Percentiles rank a stretch among this genome's conserved stretches.
phyloP scores from a whole-genome alignment of 768 basidiomycete genomes.

The Lactarius evosmus region DNA sequence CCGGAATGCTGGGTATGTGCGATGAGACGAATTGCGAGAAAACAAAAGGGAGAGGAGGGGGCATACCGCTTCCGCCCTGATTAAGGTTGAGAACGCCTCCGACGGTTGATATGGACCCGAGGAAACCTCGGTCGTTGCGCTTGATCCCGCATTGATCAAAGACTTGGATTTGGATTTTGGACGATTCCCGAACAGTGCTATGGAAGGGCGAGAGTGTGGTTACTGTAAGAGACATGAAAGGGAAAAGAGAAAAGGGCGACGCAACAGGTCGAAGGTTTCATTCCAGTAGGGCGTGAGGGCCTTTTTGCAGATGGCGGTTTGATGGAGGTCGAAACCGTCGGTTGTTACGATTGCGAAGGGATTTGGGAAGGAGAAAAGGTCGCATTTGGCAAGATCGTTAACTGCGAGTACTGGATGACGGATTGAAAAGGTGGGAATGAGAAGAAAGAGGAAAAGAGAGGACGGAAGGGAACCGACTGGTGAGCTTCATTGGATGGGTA shows the following conservation, averaged over 20 bases:
- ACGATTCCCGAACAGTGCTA: conserved; percentile 70
- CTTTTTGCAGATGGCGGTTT: conserved; percentile 68
- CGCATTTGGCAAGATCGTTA: conserved; percentile 68
- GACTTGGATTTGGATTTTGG: conserved; percentile 77
- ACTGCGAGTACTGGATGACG: conserved; percentile 65
- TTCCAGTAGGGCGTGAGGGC: conserved; percentile 76
- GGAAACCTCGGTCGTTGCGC: conserved; percentile 74
- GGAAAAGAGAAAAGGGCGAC: conserved; percentile 1
- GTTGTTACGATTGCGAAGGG: conserved; percentile 88
- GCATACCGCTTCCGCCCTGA: conserved; percentile 32
- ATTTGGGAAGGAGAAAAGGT: conserved; percentile 78
- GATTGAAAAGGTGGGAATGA: not conserved
- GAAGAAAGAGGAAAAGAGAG: not conserved
- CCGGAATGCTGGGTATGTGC: not conserved
- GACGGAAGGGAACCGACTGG: conserved; percentile 3
- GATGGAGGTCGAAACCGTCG: conserved; percentile 70
- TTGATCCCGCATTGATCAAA: conserved; percentile 90
- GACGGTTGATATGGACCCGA: conserved; percentile 48
- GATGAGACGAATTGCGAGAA: not conserved
- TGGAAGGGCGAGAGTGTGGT: conserved; percentile 25
- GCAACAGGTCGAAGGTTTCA: conserved; percentile 79
- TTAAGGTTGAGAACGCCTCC: conserved; percentile 41
- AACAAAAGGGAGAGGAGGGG: not conserved
- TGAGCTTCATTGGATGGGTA: conserved; percentile 17
- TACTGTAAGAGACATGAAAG: conserved; percentile 27